These are phyloP conservation scores for Powellomyces hirtus DNA, from an alignment of 192 early-diverging fungal species.

Conservation along the genomic window DNA sequence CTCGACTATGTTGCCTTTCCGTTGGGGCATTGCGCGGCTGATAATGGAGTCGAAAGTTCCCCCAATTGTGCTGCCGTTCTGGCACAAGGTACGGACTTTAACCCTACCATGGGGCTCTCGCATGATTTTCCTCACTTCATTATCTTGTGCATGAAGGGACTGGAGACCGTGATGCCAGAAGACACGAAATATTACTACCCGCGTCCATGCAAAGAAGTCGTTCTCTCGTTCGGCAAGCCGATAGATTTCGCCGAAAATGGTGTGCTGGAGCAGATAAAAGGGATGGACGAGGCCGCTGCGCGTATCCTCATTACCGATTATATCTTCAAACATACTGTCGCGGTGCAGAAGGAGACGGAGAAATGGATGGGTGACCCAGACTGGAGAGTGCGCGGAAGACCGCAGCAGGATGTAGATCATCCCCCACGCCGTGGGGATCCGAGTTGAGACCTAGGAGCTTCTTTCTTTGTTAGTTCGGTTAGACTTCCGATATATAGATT, in stretches of 20 bases:
- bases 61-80: constrained; percentile 71
- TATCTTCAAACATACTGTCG: constrained; percentile 19
- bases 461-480: no score
- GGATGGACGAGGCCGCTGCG: constrained; percentile 46
- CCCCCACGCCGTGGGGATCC: constrained; percentile 7
- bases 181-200: constrained; percentile 46
- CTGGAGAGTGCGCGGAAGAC: background rate
- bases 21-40: constrained; percentile 86
- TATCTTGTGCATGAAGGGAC: constrained; percentile 4
- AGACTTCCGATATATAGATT: no score
- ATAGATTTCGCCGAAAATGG: constrained; percentile 59
- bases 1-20: constrained; percentile 57
- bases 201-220: constrained; percentile 52
- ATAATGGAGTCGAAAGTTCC: constrained; percentile 73
- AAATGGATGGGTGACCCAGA: constrained; percentile 9
- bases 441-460: no score
- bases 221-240: constrained; percentile 68
- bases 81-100: constrained; percentile 52
- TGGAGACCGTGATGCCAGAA: constrained; percentile 41
- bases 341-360: constrained; percentile 14
- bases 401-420: background rate
- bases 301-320: constrained; percentile 55
- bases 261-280: constrained; percentile 24
- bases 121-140: background rate
- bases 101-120: background rate